Evolutionary conservation across 2,329 filamentous ascomycete species (phyloP), one percentile per base, ranked within the genome.

Genomic region (Penicillium psychrosexuale): DNA sequence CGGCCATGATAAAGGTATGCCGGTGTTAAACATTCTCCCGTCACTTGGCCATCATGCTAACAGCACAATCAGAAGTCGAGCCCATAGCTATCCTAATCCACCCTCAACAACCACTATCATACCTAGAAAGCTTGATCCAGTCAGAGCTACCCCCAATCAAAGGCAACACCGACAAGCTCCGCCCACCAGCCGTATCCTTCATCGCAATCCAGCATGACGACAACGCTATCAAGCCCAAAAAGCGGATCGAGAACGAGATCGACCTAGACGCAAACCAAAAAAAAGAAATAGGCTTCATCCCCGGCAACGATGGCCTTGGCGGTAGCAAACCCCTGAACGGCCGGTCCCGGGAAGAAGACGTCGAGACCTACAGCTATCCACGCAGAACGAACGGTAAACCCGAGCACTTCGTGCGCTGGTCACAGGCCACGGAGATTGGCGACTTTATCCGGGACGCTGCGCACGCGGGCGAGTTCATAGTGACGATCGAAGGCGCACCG

Each of bases 361-460:
- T 89, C 1, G 87, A 89, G 40, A 84, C 83, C 0, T 91, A 90
- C 67, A 87, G 84, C 30, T 88, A 88, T 0, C 79, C 86, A 1
- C 88, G 88, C 2, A 85, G 58, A 22, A 57, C 57, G 1, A 55
- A 62, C 50, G 59, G 57, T 15, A 36, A 60, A 30, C 58, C 66
- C 15, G 61, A 69, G 22, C 82, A 84, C 51, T 94, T 93, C 77
- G 90, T 96, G 2, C 86, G 91, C 30, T 97, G 92, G 92, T 91
- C 88, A 42, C 85, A 86, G 39, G 90, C 87, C 30, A 96, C 92
- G 1, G 92, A 97, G 70, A 88, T 97, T 31, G 92, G 92, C 9
- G 92, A 96, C 74, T 97, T 97, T 68, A 94, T 97, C 61, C 85
- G 91, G 8, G 92, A 97, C 69, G 91, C 92, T 0, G 90, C 91